Conservation (phyloP, 305 asterid genomes). For the Coffea humblotiana region DNA sequence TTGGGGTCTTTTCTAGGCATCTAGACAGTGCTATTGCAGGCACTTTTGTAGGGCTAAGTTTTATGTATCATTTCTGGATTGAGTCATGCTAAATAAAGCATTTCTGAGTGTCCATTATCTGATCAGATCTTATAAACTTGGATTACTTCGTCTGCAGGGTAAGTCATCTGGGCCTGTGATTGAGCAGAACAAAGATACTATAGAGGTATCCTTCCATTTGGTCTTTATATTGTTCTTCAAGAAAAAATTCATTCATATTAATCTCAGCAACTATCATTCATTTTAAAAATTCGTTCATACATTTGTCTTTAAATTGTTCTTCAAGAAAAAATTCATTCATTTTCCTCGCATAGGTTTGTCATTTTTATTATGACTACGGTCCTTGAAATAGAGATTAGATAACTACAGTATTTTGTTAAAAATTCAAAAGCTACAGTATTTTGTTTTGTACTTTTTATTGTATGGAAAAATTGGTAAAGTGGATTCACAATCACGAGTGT, state of each 20-base stretch:
- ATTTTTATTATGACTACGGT: neutral
- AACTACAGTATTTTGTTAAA: neutral
- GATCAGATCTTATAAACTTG: conserved; percentile 12
- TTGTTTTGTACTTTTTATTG: neutral
- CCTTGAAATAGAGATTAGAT: neutral
- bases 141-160: conserved; percentile 38
- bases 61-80: neutral
- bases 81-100: conserved; percentile 1
- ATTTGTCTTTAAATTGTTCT: neutral
- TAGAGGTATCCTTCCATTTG: conserved; percentile 45
- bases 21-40: neutral
- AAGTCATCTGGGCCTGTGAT: conserved; percentile 30
- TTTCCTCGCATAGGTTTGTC: neutral
- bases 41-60: neutral
- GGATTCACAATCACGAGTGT: neutral
- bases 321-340: neutral
- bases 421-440: neutral
- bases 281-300: too few relatives aligned
- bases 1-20: neutral
- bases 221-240: neutral
- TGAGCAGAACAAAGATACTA: conserved; percentile 37
- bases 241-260: neutral
- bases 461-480: neutral
- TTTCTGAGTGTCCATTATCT: neutral
- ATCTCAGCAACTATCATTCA: neutral